These are phyloP conservation scores for Hura crepitans DNA, from an alignment of 441 rosid genomes.

Conservation along the genomic window DNA sequence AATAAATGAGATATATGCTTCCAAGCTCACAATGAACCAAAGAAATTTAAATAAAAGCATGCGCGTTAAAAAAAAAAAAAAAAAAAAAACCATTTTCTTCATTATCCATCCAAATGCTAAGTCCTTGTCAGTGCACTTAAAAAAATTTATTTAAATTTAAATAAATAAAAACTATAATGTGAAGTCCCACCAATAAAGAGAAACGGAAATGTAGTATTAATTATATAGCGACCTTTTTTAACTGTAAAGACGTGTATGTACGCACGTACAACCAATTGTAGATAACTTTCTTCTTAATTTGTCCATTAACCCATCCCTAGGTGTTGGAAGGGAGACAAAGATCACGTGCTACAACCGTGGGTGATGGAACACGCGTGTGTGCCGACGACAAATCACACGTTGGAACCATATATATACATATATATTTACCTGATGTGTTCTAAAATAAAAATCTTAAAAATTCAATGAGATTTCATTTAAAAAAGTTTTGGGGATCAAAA, in stretches of 20 bases:
- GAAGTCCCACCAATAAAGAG: constrained; percentile 22
- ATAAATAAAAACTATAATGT: neutral
- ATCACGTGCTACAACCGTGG: constrained; percentile 10
- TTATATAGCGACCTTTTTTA: neutral
- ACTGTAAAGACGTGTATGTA: constrained; percentile 1
- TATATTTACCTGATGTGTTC: too few relatives aligned
- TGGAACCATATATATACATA: too few relatives aligned
- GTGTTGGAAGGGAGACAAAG: constrained; percentile 1
- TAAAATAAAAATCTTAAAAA: too few relatives aligned
- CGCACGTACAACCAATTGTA: neutral
- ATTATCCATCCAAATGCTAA: neutral
- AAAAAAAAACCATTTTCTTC: neutral
- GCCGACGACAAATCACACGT: neutral
- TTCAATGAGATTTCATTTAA: too few relatives aligned
- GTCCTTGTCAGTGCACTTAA: neutral
- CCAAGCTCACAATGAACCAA: neutral
- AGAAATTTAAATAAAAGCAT: too few relatives aligned
- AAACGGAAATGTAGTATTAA: neutral
- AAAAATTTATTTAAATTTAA: neutral
- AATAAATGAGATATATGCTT: neutral
- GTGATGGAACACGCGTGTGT: constrained; percentile 22
- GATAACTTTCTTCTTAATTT: constrained; percentile 18
- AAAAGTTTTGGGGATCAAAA: too few relatives aligned
- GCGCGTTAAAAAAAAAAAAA: too few relatives aligned
- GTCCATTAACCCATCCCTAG: constrained; percentile 24